phyloP scores from a whole-genome alignment of 1,139 yeast species.

The Eremothecium cymbalariae region DNA sequence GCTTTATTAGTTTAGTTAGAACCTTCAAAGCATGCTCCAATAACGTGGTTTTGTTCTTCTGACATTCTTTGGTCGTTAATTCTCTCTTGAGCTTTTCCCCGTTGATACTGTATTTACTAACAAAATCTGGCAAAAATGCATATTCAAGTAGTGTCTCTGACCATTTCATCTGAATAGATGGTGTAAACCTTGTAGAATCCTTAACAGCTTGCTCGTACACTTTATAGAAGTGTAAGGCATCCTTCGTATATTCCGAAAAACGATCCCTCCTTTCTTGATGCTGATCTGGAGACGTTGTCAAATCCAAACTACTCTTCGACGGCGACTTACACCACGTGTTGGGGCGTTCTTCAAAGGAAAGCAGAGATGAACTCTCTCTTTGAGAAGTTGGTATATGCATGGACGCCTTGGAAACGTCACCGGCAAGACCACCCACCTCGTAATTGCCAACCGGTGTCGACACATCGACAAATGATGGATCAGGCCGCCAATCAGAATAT shows the following conservation, averaged over 20 bases:
- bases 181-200: conserved; percentile 33
- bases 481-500: no score
- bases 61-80: conserved; percentile 38
- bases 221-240: conserved; percentile 17
- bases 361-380: neutral
- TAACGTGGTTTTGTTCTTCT: conserved; percentile 47
- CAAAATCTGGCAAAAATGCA: conserved; percentile 35
- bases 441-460: no score
- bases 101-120: conserved; percentile 39
- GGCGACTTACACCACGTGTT: conserved; percentile 3
- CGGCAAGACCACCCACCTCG: neutral
- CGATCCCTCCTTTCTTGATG: neutral
- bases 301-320: neutral
- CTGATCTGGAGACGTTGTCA: neutral
- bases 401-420: neutral
- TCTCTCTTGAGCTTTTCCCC: conserved; percentile 35
- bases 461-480: no score
- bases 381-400: neutral
- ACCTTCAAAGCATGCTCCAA: conserved; percentile 50
- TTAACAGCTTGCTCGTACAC: conserved; percentile 20
- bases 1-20: conserved; percentile 42
- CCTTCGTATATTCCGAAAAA: conserved; percentile 13
- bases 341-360: neutral
- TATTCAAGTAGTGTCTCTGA: conserved; percentile 43
- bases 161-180: conserved; percentile 43